Evolutionary conservation across 352 stramenopile species (phyloP), one percentile per base, ranked within the genome.

Genomic region (Discostella stelligera): DNA sequence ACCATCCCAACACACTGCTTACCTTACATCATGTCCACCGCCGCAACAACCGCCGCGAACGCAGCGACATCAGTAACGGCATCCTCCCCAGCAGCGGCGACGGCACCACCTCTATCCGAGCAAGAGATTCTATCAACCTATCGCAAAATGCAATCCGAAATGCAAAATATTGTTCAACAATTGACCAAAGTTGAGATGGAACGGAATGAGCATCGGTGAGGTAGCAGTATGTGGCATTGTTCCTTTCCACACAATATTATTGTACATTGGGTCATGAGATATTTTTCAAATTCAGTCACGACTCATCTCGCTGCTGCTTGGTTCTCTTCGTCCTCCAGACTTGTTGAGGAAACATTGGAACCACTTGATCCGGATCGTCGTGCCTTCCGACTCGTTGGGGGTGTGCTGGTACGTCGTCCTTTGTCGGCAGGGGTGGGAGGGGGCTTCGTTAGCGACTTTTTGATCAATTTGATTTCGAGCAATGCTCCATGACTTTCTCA

Each of bases 301-400:
- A 44, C 7, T 44, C 7, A 44, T 44, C 37, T 10, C 2, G 14
- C 6, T 10, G 1, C 23, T 55, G 21, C 55, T 3, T 44, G 27
- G 27, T 48, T 3, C 62, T 41, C 30, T 18, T 20, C n/a, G 37
- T 10, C 25, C 14, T 30, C 59, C 53, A 86, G 72, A 63, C 64
- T 94, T 1, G 89, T 94, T 13, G 80, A 93, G 68, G 83, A 94
- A 63, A 91, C 85, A 27, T 70, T 94, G 58, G 70, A 84, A 74
- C 85, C 85, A 20, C 58, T 94, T 9, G 85, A 92, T 84, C 66
- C 71, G 53, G 74, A 83, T 66, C 90, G 95, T 73, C 95, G 96
- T 76, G 96, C 96, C 5, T 99, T 97, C 77, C 94, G 96, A 71
- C 94, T 98, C 86, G 95, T 98, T 11, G 96, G 96, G 59, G 96